Percentiles rank a stretch among this genome's conserved stretches.
Conservation (phyloP, 2,329 filamentous ascomycete species). For the Xylariaceae sp. region DNA sequence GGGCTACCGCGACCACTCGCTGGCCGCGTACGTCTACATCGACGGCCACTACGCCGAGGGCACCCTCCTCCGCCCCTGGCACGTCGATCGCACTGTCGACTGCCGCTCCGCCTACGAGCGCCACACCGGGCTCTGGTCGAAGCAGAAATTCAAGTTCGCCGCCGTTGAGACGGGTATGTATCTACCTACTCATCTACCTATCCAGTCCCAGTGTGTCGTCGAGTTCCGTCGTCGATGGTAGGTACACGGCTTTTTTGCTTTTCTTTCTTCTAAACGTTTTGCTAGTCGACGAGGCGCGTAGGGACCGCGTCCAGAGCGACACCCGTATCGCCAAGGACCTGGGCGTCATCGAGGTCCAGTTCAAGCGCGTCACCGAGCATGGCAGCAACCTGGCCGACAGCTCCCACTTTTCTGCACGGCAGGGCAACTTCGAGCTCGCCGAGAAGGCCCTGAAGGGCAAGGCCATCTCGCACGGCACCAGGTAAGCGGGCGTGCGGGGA, state of each 20-base stretch:
- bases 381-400: neutral
- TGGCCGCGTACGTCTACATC: constrained; percentile 11
- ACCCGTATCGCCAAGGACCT: constrained; percentile 13
- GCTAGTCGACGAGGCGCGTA: constrained; percentile 18
- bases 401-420: too few relatives aligned
- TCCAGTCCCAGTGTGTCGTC: neutral
- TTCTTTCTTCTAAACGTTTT: neutral
- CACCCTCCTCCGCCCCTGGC: constrained; percentile 1
- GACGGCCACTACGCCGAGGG: constrained; percentile 15
- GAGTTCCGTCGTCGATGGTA: neutral
- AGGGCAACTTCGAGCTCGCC: constrained; percentile 15
- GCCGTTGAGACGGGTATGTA: constrained; percentile 18
- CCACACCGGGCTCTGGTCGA: constrained; percentile 2
- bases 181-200: neutral
- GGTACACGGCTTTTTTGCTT: too few relatives aligned
- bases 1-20: constrained; percentile 14
- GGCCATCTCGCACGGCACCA: constrained; percentile 26
- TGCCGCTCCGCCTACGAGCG: constrained; percentile 1
- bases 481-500: constrained; percentile 18
- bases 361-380: constrained; percentile 8
- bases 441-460: constrained; percentile 29
- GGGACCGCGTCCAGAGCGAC: constrained; percentile 20
- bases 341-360: constrained; percentile 20
- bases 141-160: constrained; percentile 19
- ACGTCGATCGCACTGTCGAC: neutral